A percentile compares a stretch with the other conserved stretches of the same genome.
These are phyloP conservation scores for Penicillium daleae DNA, from an alignment of 495 filamentous ascomycete species.

Conservation along the genomic window DNA sequence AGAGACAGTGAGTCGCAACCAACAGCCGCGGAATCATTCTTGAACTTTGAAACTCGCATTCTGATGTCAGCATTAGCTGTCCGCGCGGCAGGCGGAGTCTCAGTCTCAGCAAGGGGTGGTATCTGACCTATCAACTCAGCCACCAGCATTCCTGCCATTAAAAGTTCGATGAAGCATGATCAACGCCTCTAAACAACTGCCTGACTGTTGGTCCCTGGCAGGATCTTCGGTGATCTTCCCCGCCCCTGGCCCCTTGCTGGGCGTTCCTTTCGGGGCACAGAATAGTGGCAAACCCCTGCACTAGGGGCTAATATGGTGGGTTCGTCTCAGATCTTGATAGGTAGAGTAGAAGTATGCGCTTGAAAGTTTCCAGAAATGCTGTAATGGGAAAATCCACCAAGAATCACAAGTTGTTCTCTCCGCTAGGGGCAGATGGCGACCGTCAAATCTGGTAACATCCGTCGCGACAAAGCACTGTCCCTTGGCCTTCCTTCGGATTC, in stretches of 20 bases:
- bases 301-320: constrained; percentile 2
- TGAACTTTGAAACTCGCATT: background rate
- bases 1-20: background rate
- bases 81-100: background rate
- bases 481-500: background rate
- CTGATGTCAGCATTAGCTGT: constrained; percentile 1
- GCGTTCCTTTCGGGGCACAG: background rate
- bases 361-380: constrained; percentile 5
- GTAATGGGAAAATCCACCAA: constrained; percentile 1
- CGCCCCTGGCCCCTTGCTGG: constrained; percentile 5
- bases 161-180: background rate
- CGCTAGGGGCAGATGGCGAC: constrained; percentile 5
- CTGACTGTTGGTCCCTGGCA: constrained; percentile 2
- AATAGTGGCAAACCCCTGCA: constrained; percentile 8
- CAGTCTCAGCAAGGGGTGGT: constrained; percentile 4
- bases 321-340: constrained; percentile 3
- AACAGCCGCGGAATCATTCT: background rate
- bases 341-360: background rate
- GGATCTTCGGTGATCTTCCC: constrained; percentile 2
- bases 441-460: constrained; percentile 2
- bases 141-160: background rate
- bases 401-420: background rate
- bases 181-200: background rate
- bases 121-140: constrained; percentile 2
- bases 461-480: background rate